Base-by-base conservation (phyloP, 2,329 filamentous ascomycete species). In the Dissoconium aciculare region DNA sequence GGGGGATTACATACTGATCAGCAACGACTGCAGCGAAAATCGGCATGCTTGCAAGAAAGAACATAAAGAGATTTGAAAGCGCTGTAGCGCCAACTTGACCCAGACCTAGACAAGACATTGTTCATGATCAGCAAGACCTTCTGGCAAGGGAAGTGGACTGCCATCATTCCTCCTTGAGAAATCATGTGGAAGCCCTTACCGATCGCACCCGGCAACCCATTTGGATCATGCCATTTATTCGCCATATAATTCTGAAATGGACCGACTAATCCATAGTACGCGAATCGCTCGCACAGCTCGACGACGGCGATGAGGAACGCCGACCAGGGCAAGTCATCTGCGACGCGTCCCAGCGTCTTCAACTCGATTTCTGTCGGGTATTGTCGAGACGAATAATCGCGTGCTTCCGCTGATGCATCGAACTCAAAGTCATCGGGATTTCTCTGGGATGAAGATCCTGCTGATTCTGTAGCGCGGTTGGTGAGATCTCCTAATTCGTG, bases 161-260 rank as follows among this genome's bases (percentile, higher is more conserved):
- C 8, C n/a, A n/a, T 23, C 19, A 23, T 8, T n/a, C n/a, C n/a
- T 23, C 8, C 19, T n/a, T 8, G 19, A 23, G 8, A 23, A 23
- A 35, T 14, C 38, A 54, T 5, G 55, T 54, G 2, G 55, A 47
- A 1, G n/a, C n/a, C 19, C 8, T 8, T 23, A 23, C 19, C 19
- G 8, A 23, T 16, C 8, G 16, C 29, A 12, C 40, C 40, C 10
- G 40, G 40, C 12, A 43, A 31, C 11, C 56, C 57, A 30, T 57
- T 57, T n/a, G 52, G 42, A 28, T 37, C 47, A 27, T 51, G 39
- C 33, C 53, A 54, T n/a, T 41, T 40, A 32, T 60, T 60, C 14
- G 54, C 45, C 36, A 61, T 61, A 43, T 63, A 63, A 33, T 63
- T 63, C 37, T 61, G 58, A 26, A 62, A 57, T 3, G 58, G 59